Conservation (phyloP, 768 basidiomycete genomes). For the Lactarius psammicola region DNA sequence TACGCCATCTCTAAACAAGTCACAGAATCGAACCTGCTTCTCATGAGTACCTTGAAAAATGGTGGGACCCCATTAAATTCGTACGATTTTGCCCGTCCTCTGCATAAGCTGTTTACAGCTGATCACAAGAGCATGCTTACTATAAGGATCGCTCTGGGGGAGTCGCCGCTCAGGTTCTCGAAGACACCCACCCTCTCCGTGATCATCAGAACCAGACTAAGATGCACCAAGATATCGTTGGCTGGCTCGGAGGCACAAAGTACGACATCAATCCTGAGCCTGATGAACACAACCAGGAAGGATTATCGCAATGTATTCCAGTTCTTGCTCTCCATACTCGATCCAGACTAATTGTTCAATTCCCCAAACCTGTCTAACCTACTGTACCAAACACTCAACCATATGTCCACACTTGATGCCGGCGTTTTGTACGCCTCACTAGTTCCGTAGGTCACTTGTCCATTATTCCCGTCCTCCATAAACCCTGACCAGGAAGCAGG, state of each 20-base stretch:
- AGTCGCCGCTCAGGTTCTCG: slow-evolving; percentile 55
- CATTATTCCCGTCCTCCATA: no score
- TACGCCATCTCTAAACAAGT: slow-evolving; percentile 65
- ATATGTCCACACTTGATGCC: no score
- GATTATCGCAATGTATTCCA: slow-evolving; percentile 87
- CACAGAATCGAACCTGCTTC: slow-evolving; percentile 67
- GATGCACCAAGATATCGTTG: slow-evolving; percentile 74
- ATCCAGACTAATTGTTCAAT: slow-evolving; percentile 63
- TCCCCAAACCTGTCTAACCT: no score
- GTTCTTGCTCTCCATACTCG: slow-evolving; percentile 66
- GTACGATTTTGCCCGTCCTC: slow-evolving; percentile 42
- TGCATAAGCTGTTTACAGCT: slow-evolving; percentile 15
- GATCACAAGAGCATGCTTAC: slow-evolving; percentile 58
- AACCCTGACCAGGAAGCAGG: no score
- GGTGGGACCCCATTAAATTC: slow-evolving; percentile 74
- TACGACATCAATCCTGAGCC: slow-evolving; percentile 64
- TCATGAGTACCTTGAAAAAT: slow-evolving; percentile 66
- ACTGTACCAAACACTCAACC: no score
- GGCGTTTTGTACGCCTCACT: no score
- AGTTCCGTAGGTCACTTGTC: no score
- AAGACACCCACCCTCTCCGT: slow-evolving; percentile 77
- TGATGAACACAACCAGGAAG: slow-evolving; percentile 78
- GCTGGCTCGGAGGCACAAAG: slow-evolving; percentile 63
- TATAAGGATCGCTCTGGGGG: slow-evolving; percentile 75
- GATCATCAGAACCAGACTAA: slow-evolving; percentile 69